Evolutionary conservation across 768 basidiomycete species (phyloP).

Genomic region (Amanita fuliginea): DNA sequence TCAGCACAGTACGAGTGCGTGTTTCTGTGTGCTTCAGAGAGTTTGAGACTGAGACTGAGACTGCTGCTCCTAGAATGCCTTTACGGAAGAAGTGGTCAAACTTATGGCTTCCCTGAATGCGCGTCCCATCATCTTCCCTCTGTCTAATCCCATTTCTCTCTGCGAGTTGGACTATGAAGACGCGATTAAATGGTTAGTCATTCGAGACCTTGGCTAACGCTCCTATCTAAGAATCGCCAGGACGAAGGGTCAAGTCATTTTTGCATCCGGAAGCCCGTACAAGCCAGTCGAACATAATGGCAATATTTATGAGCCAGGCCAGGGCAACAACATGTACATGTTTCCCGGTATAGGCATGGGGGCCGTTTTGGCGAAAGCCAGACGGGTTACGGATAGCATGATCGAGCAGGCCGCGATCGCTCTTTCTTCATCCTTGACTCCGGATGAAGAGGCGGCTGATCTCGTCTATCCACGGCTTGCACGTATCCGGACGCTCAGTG

Average conservation of each 20-base stretch:
- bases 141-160: slow-evolving; percentile 61
- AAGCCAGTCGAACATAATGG: slow-evolving; percentile 36
- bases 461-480: slow-evolving; percentile 61
- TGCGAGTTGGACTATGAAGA: slow-evolving; percentile 51
- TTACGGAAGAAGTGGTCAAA: slow-evolving; percentile 50
- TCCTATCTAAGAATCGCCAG: slow-evolving; percentile 14
- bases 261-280: slow-evolving; percentile 69
- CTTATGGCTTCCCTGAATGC: slow-evolving; percentile 54
- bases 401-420: slow-evolving; percentile 57
- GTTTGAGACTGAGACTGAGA: slow-evolving; percentile 17
- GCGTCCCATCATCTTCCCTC: slow-evolving; percentile 74
- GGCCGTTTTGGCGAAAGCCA: slow-evolving; percentile 44
- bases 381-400: slow-evolving; percentile 55
- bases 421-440: slow-evolving; percentile 42
- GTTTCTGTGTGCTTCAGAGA: background rate
- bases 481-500: slow-evolving; percentile 58
- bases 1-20: slow-evolving; percentile 46
- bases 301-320: slow-evolving; percentile 47
- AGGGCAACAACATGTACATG: slow-evolving; percentile 78
- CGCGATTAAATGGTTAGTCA: slow-evolving; percentile 42
- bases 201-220: background rate
- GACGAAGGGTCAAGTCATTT: slow-evolving; percentile 58
- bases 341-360: slow-evolving; percentile 56
- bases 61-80: slow-evolving; percentile 33
- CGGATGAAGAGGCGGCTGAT: slow-evolving; percentile 40